Evolutionary conservation across 805 yeast species (phyloP), one percentile per base, ranked within the genome.

Genomic region (Pichia kluyveri): DNA sequence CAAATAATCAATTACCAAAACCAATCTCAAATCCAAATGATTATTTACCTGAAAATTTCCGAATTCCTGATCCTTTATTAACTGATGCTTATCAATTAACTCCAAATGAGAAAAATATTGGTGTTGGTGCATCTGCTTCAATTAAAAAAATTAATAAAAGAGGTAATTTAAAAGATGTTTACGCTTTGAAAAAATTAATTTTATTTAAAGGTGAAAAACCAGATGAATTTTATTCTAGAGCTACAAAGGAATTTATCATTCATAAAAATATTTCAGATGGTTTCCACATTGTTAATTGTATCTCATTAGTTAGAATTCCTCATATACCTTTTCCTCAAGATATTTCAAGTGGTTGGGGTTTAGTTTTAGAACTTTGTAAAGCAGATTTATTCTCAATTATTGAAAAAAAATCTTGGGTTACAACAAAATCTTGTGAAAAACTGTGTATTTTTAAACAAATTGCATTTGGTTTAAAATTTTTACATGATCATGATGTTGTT

Each of bases 401-500:
- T 54, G 65, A 73, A 23, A 75, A 76, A 56, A 72, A 82, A 2
- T 82, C 81, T 18, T 85, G 89, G 87, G 73, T 73, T 55, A 56
- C 73, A 39, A 54, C 72, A 1, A 70, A 76, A 12, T 51, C 75
- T 2, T 60, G 54, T 31, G 90, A 84, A 58, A 79, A 77, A 53
- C 74, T 70, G 54, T 84, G 91, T 61, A 54, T 83, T n/a, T 85
- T 85, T 65, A 85, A 84, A 61, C 95, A 85, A 60, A 69, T 83
- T 39, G 73, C 77, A 3, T 71, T 73, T 54, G 95, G 88, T 9
- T 59, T 85, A 31, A 78, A 75, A 54, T 83, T 69, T 55, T 70
- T 91, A 52, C 99, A 91, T 62, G 70, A 73, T 38, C 69, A 74
- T 56, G 80, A 90, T 66, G 85, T 91, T 58, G 96, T 90, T 18